Percentiles rank a stretch among this genome's conserved stretches.
Evolutionary conservation across 1,284 basidiomycete genomes (phyloP).

Genomic region (Cutaneotrichosporon cavernicola): DNA sequence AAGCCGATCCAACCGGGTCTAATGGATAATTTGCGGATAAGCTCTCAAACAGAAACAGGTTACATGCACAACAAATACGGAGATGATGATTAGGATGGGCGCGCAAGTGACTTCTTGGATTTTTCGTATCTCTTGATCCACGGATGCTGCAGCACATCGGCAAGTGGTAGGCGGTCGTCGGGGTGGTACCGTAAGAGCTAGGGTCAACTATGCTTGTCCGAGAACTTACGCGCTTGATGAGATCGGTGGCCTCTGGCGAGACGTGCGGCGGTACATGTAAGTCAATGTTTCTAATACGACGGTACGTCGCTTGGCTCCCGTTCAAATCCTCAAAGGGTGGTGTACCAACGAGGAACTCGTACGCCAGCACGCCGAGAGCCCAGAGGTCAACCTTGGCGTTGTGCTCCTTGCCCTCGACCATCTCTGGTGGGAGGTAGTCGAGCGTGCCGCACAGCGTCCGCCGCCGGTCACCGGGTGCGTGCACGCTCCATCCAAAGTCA

Average conservation of each 20-base stretch:
- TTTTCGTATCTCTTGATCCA: conserved; percentile 82
- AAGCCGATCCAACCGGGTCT: conserved; percentile 1
- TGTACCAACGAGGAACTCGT: conserved; percentile 87
- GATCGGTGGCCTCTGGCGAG: conserved; percentile 65
- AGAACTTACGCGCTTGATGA: conserved; percentile 61
- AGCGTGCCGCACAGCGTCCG: conserved; percentile 91
- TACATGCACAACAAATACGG: not conserved
- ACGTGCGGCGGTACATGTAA: conserved; percentile 69
- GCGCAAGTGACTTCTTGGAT: conserved; percentile 29
- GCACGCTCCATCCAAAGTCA: conserved; percentile 99
- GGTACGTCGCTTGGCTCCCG: conserved; percentile 76
- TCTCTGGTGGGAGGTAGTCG: conserved; percentile 97
- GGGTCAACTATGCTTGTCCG: not conserved
- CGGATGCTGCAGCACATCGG: conserved; percentile 79
- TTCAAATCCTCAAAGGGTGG: conserved; percentile 88
- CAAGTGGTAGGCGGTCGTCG: conserved; percentile 73
- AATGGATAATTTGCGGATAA: not conserved
- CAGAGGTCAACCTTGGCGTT: conserved; percentile 69
- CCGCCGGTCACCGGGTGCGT: conserved; percentile 86
- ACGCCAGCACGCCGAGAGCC: conserved; percentile 94
- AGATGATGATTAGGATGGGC: conserved; percentile 11
- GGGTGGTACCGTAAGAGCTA: conserved; percentile 88
- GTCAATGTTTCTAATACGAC: conserved; percentile 66
- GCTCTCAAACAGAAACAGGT: not conserved
- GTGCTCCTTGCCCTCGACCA: conserved; percentile 76